Evolutionary conservation across 1,139 yeast species (phyloP).

Genomic region (Meyerozyma smithsonii): DNA sequence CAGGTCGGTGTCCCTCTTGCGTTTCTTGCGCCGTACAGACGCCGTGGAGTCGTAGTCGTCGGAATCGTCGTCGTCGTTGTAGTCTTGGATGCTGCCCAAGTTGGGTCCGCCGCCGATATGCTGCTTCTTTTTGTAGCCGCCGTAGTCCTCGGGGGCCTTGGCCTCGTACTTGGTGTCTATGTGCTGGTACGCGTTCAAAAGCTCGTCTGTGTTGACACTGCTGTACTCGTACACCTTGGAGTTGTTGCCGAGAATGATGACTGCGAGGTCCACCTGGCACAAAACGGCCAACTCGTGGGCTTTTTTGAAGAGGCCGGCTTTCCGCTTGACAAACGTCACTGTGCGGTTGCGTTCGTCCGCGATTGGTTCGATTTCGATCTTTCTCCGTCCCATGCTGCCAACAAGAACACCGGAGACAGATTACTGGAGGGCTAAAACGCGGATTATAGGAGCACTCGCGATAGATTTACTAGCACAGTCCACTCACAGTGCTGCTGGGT

Average conservation of each 20-base stretch:
- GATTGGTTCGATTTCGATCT: constrained; percentile 89
- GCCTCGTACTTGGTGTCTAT: constrained; percentile 27
- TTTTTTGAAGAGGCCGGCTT: constrained; percentile 91
- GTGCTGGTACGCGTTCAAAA: constrained; percentile 50
- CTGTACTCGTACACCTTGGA: constrained; percentile 79
- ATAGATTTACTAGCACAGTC: too few relatives aligned
- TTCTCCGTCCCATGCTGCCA: constrained; percentile 83
- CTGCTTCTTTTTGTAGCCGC: constrained; percentile 36
- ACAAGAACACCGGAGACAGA: too few relatives aligned
- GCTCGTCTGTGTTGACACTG: constrained; percentile 60
- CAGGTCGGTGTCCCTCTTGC: constrained; percentile 5
- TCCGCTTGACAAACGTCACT: constrained; percentile 88
- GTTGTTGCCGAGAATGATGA: constrained; percentile 82
- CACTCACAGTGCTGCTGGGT: too few relatives aligned
- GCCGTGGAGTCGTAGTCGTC: constrained; percentile 26
- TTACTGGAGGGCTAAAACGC: neutral
- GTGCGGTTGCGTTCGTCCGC: constrained; percentile 85
- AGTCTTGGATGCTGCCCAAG: constrained; percentile 11
- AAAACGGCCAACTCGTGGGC: constrained; percentile 92
- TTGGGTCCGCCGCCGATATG: constrained; percentile 13
- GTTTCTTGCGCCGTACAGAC: constrained; percentile 24
- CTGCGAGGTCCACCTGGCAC: constrained; percentile 91
- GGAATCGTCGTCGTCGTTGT: constrained; percentile 20
- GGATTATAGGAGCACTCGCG: too few relatives aligned
- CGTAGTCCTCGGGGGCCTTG: constrained; percentile 59